Evolutionary conservation across 1,284 basidiomycete genomes (phyloP).

Genomic region (Pseudomicrostroma phylloplanum): DNA sequence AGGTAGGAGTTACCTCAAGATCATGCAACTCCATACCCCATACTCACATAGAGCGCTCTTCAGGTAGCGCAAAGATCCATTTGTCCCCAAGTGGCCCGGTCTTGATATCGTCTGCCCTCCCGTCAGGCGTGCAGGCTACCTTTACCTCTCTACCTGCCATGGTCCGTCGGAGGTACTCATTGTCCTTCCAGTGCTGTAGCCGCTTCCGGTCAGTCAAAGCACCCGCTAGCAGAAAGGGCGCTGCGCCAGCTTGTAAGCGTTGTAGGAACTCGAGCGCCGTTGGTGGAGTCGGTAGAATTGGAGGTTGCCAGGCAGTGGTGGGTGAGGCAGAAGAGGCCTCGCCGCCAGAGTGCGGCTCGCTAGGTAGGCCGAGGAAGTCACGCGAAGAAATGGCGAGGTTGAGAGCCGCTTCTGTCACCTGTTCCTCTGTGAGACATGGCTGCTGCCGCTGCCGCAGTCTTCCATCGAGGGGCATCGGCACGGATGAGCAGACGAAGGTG

Average conservation of each 20-base stretch:
- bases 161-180: slow-evolving; percentile 20
- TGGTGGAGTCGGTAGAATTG: neutral
- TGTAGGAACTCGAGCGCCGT: slow-evolving; percentile 8
- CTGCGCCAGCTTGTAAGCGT: slow-evolving; percentile 5
- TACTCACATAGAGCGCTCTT: slow-evolving; percentile 23
- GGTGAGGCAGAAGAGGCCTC: neutral
- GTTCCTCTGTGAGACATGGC: neutral
- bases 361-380: neutral
- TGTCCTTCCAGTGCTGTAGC: slow-evolving; percentile 25
- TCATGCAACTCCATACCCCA: neutral
- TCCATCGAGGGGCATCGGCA: too few relatives aligned
- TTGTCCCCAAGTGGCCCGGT: slow-evolving; percentile 9
- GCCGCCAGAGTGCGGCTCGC: neutral
- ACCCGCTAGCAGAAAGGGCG: slow-evolving; percentile 25
- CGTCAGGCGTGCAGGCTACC: slow-evolving; percentile 40
- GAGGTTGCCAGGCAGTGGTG: neutral
- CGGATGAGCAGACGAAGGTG: too few relatives aligned
- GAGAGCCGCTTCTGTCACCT: neutral
- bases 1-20: neutral
- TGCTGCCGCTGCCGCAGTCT: too few relatives aligned
- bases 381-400: neutral
- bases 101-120: slow-evolving; percentile 38
- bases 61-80: slow-evolving; percentile 36
- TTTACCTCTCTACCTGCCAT: slow-evolving; percentile 27
- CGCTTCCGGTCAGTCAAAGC: slow-evolving; percentile 18